Conservation (phyloP, 2,329 filamentous ascomycete species). For the Alternaria consortialis region DNA sequence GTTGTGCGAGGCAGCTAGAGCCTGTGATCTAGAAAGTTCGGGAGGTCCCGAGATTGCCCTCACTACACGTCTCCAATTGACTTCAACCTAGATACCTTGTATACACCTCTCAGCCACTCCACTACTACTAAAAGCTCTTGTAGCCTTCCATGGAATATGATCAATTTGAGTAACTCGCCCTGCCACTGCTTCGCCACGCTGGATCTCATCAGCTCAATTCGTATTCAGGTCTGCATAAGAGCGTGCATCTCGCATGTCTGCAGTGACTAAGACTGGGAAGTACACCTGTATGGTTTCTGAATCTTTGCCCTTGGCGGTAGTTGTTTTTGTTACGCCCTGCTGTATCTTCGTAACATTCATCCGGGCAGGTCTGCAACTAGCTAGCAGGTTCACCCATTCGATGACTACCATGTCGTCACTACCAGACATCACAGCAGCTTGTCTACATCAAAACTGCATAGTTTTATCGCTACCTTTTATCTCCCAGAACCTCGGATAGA, state of each 20-base stretch:
- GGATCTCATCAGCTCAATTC: background rate
- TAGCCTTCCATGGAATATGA: background rate
- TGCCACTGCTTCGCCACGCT: background rate
- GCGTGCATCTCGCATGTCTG: background rate
- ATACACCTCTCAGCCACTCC: background rate
- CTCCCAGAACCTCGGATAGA: too few relatives aligned
- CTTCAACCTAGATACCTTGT: background rate
- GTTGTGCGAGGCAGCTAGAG: background rate
- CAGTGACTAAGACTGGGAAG: background rate
- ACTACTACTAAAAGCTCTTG: too few relatives aligned
- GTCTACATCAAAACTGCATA: too few relatives aligned
- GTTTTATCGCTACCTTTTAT: too few relatives aligned
- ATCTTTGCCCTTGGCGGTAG: background rate
- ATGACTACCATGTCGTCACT: too few relatives aligned
- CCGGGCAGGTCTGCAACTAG: too few relatives aligned
- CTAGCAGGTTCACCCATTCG: too few relatives aligned
- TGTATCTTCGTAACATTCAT: background rate
- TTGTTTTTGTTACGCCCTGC: background rate
- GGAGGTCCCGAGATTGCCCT: constrained; percentile 1
- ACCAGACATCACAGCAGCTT: too few relatives aligned
- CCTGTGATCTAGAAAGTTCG: constrained; percentile 4
- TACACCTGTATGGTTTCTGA: background rate
- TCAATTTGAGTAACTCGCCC: background rate
- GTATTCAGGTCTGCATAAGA: background rate
- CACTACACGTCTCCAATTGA: background rate